phyloP scores from a whole-genome alignment of 805 yeast species.

The Jamesozyma piceae region DNA sequence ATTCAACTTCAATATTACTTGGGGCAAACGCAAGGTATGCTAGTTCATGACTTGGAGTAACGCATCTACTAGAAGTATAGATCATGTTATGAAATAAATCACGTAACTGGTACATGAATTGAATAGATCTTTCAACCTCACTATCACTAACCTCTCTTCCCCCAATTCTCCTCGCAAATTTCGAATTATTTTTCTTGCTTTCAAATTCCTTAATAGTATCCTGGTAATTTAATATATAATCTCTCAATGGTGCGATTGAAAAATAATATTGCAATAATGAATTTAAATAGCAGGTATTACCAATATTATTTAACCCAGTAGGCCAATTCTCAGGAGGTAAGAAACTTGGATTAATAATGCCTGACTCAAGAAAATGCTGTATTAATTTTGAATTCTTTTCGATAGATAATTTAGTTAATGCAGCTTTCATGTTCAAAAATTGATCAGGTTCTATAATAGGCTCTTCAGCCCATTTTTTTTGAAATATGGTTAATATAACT shows the following conservation, averaged over 20 bases:
- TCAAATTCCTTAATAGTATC: conserved; percentile 27
- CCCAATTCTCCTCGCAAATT: conserved; percentile 58
- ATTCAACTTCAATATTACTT: conserved; percentile 54
- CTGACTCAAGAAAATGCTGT: conserved; percentile 47
- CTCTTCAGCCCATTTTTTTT: conserved; percentile 25
- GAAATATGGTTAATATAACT: conserved; percentile 30
- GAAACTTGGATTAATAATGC: conserved; percentile 49
- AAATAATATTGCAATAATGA: conserved; percentile 86
- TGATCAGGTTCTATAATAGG: conserved; percentile 32
- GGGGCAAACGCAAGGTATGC: conserved; percentile 84
- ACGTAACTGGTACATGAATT: conserved; percentile 66
- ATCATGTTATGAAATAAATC: conserved; percentile 64
- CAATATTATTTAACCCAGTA: conserved; percentile 86
- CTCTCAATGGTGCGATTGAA: conserved; percentile 72
- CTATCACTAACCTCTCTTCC: conserved; percentile 72
- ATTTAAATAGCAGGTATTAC: conserved; percentile 91
- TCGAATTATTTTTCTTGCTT: conserved; percentile 10
- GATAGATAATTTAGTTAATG: conserved; percentile 48
- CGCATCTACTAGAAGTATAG: conserved; percentile 49
- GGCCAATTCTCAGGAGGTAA: conserved; percentile 70
- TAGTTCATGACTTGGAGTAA: conserved; percentile 72
- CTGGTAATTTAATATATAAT: conserved; percentile 50
- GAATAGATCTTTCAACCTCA: conserved; percentile 74
- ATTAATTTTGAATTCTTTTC: conserved; percentile 48
- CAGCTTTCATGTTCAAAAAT: conserved; percentile 46